Conservation (phyloP, 2,329 filamentous ascomycete genomes). For the Fusarium algeriense region DNA sequence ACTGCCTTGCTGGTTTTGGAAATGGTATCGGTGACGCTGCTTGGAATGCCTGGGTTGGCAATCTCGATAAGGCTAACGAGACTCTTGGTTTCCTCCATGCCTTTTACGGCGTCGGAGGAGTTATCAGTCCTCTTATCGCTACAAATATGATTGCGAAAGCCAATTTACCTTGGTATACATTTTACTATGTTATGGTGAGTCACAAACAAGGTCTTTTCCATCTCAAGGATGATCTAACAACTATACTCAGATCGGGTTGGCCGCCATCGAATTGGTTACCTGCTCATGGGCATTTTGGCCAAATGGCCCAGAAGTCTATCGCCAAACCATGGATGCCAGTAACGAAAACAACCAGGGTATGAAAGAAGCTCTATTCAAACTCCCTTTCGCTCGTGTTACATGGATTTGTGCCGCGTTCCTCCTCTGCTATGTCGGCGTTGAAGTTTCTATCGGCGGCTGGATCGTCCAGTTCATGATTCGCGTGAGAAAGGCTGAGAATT, state of each 20-base stretch:
- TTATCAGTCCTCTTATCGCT: slow-evolving; percentile 76
- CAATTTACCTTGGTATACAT: slow-evolving; percentile 73
- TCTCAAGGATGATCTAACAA: slow-evolving; percentile 57
- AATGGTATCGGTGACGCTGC: slow-evolving; percentile 73
- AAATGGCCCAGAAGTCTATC: slow-evolving; percentile 67
- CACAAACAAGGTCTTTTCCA: slow-evolving; percentile 49
- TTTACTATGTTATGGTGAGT: slow-evolving; percentile 80
- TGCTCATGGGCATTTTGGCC: slow-evolving; percentile 70
- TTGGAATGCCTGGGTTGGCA: slow-evolving; percentile 70
- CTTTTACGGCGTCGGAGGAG: slow-evolving; percentile 76
- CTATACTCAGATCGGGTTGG: slow-evolving; percentile 24
- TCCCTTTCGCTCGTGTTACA: slow-evolving; percentile 64
- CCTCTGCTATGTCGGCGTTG: slow-evolving; percentile 80
- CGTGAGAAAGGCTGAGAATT: slow-evolving; percentile 74
- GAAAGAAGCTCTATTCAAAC: slow-evolving; percentile 54
- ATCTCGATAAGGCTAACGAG: slow-evolving; percentile 77
- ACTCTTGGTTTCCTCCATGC: slow-evolving; percentile 76
- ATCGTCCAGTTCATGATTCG: slow-evolving; percentile 87
- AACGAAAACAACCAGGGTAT: slow-evolving; percentile 42
- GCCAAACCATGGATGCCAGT: slow-evolving; percentile 51
- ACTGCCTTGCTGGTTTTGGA: slow-evolving; percentile 76
- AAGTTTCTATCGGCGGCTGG: slow-evolving; percentile 84
- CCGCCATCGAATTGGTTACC: slow-evolving; percentile 44
- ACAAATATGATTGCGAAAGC: slow-evolving; percentile 77
- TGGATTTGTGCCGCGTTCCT: slow-evolving; percentile 81